Conservation (phyloP, 805 yeast genomes). For the Geotrichum ghanense region DNA sequence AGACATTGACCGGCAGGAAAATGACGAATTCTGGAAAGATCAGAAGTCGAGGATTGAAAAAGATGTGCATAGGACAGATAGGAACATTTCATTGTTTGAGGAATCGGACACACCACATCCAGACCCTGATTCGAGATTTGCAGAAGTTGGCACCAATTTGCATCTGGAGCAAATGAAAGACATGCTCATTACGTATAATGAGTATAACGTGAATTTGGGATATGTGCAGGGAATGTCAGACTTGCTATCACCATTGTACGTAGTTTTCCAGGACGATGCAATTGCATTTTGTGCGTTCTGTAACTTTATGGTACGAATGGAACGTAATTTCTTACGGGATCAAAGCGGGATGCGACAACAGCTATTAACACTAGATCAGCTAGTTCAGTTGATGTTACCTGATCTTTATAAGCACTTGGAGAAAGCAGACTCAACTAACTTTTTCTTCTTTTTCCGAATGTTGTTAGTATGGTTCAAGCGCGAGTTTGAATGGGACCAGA, state of each 20-base stretch:
- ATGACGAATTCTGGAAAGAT: constrained; percentile 74
- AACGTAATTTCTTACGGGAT: constrained; percentile 81
- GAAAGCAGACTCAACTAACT: constrained; percentile 77
- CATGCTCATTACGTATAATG: constrained; percentile 77
- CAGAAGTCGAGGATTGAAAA: constrained; percentile 85
- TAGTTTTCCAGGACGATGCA: constrained; percentile 50
- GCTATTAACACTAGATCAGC: constrained; percentile 69
- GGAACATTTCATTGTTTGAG: constrained; percentile 56
- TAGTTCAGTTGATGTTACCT: constrained; percentile 87
- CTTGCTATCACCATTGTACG: constrained; percentile 74
- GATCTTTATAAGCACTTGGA: constrained; percentile 70
- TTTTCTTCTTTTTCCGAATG: constrained; percentile 93
- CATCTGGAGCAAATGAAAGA: constrained; percentile 64
- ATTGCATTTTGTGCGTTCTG: constrained; percentile 83
- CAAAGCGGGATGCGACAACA: constrained; percentile 90
- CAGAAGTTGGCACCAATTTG: constrained; percentile 61
- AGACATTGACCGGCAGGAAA: constrained; percentile 41
- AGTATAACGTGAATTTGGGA: constrained; percentile 72
- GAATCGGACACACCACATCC: constrained; percentile 33
- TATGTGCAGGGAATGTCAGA: constrained; percentile 99
- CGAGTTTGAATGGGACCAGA: constrained; percentile 72
- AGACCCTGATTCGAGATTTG: constrained; percentile 38
- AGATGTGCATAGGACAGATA: constrained; percentile 86
- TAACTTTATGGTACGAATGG: constrained; percentile 88
- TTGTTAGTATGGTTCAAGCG: constrained; percentile 90